These are phyloP conservation scores for Botrytis hyacinthi DNA, from an alignment of 2,329 filamentous ascomycete genomes.

Conservation along the genomic window DNA sequence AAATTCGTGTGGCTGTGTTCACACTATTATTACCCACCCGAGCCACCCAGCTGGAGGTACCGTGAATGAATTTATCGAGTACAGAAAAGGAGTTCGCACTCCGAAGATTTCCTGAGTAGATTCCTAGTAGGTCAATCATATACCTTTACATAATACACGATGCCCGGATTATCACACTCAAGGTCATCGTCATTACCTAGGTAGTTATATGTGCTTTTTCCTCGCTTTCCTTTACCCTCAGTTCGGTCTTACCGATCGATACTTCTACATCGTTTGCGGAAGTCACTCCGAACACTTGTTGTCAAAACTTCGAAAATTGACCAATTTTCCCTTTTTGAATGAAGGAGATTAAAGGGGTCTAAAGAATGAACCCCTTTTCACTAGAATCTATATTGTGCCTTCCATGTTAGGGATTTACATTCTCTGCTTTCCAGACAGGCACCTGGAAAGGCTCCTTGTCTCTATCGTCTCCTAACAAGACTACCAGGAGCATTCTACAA, in stretches of 20 bases:
- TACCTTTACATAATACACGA: not conserved
- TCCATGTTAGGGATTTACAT: not conserved
- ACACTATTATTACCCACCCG: not conserved
- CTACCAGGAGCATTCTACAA: not conserved
- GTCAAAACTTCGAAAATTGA: not conserved
- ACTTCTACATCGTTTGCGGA: not conserved
- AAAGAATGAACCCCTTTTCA: not conserved
- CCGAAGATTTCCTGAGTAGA: too few relatives aligned
- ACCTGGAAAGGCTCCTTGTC: not conserved
- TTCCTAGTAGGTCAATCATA: not conserved
- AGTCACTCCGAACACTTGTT: not conserved
- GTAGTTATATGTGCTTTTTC: not conserved
- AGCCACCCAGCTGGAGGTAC: not conserved
- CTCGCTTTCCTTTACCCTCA: not conserved
- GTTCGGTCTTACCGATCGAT: not conserved
- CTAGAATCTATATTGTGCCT: not conserved
- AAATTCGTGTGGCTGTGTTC: conserved; percentile 8
- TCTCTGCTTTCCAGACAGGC: not conserved
- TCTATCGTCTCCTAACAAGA: not conserved
- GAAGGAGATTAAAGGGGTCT: not conserved
- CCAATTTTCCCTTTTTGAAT: not conserved
- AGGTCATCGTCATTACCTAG: not conserved
- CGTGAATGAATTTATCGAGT: not conserved
- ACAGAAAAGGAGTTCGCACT: not conserved
- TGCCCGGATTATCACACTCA: not conserved